phyloP scores from a whole-genome alignment of 345 rosid species.

The Citrus reticulata region DNA sequence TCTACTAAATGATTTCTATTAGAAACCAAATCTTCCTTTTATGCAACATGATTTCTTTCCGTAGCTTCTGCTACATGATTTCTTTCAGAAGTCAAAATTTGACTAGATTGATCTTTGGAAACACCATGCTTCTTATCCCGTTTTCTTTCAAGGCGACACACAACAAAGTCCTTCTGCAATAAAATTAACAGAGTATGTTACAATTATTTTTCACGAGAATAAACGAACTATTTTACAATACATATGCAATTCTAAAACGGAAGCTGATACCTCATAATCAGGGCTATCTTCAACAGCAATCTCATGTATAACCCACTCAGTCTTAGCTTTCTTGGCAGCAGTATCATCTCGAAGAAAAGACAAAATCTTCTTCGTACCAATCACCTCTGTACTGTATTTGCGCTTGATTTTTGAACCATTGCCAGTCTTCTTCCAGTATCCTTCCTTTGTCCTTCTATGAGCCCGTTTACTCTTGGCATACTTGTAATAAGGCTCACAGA shows the following conservation, averaged over 20 bases:
- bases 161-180: constrained; percentile 4
- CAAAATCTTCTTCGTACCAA: constrained; percentile 40
- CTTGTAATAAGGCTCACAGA: not conserved
- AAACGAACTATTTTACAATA: not conserved
- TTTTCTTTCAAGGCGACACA: not conserved
- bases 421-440: constrained; percentile 50
- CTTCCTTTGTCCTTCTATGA: constrained; percentile 26
- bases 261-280: not conserved
- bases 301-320: constrained; percentile 8
- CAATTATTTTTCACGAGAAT: not conserved
- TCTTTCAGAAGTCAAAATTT: not conserved
- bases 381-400: constrained; percentile 4
- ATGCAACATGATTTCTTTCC: not conserved
- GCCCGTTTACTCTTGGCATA: not conserved
- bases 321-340: not conserved
- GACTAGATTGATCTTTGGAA: not conserved
- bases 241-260: not conserved
- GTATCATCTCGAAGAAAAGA: constrained; percentile 17
- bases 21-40: not conserved
- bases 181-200: no score
- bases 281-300: not conserved
- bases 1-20: not conserved
- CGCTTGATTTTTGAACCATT: constrained; percentile 15
- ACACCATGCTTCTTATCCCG: not conserved
- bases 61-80: not conserved